Percentiles rank a stretch among this genome's conserved stretches.
Conservation (phyloP, 164 flowering plant species). For the Liriodendron chinense region DNA sequence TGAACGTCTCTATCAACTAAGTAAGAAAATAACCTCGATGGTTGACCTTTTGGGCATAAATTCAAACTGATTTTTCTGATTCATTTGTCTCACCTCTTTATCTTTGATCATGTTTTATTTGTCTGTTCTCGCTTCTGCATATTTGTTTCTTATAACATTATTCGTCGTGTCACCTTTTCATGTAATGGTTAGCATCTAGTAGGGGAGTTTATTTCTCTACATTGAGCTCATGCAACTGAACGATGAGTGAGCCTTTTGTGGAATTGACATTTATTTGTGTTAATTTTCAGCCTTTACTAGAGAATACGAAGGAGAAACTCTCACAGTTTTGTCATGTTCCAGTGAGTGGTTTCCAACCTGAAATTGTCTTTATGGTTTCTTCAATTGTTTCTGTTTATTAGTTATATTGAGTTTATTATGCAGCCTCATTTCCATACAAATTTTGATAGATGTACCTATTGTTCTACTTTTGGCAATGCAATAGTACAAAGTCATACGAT, state of each 20-base stretch:
- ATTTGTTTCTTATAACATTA: neutral
- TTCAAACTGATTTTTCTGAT: too few species aligned
- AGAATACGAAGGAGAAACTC: conserved; percentile 77
- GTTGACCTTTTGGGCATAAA: too few species aligned
- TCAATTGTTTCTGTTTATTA: neutral
- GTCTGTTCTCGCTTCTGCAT: neutral
- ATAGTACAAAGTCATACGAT: too few species aligned
- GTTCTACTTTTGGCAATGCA: neutral
- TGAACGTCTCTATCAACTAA: too few species aligned
- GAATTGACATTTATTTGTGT: conserved; percentile 2
- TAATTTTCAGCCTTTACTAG: conserved; percentile 77
- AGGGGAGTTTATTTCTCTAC: neutral
- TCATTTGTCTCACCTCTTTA: too few species aligned
- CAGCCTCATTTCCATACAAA: neutral
- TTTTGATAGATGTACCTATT: neutral
- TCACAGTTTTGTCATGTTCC: conserved; percentile 98
- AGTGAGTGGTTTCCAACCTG: conserved; percentile 36
- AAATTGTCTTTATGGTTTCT: conserved; percentile 12
- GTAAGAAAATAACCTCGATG: too few species aligned
- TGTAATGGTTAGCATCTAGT: neutral
- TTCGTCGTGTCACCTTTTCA: neutral
- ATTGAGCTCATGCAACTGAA: neutral
- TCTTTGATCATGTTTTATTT: too few species aligned
- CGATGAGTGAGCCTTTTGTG: neutral
- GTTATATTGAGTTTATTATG: neutral